Evolutionary conservation across 257 asterid genomes (phyloP), one percentile per base, ranked within the genome.

Genomic region (Solanum pinnatisectum): DNA sequence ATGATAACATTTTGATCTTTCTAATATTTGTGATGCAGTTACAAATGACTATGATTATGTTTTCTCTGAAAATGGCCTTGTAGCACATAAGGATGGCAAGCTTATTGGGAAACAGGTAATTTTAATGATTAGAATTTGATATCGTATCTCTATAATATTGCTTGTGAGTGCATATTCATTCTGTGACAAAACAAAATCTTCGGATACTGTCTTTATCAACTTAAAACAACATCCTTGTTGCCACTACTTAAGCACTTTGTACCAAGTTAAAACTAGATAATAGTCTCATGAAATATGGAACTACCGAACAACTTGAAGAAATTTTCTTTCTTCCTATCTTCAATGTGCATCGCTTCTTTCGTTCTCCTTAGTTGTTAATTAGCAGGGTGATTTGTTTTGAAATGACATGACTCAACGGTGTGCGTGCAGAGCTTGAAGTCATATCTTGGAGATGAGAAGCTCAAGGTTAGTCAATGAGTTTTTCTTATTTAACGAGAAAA

Each of bases 31-130:
- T 88, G 71, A 4, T 92, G 94, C 95, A 97, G 98, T 95, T 90
- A 90, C 84, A 49, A 85, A 91, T 89, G 98, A 96, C 89, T 97
- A 95, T 33, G 99, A 97, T 87, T 97, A 92, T 56, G 95, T 93
- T 79, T 97, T 97, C 88, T 93, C 98, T 56, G 99, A 97, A 94
- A 97, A 97, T 88, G 98, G 98, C 52, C 98, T 97, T 15, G 98
- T 97, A 87, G 99, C 99, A 78, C 92, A 97, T 91, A 91, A 92
- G 90, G 93, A 89, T 82, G 99, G 98, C 68, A 88, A 91, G 77
- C 89, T 97, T 85, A 91, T 96, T 88, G 98, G 98, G 78, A 92
- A 90, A 14, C 95, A 95, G 96, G 99, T 96, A 91, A 83, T 27
- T 11, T 11, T 96, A 92, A 83, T 40, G 12, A 40, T 79, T n/a